These are phyloP conservation scores for Saturnispora saitoi DNA, from an alignment of 805 yeast genomes.

Conservation along the genomic window DNA sequence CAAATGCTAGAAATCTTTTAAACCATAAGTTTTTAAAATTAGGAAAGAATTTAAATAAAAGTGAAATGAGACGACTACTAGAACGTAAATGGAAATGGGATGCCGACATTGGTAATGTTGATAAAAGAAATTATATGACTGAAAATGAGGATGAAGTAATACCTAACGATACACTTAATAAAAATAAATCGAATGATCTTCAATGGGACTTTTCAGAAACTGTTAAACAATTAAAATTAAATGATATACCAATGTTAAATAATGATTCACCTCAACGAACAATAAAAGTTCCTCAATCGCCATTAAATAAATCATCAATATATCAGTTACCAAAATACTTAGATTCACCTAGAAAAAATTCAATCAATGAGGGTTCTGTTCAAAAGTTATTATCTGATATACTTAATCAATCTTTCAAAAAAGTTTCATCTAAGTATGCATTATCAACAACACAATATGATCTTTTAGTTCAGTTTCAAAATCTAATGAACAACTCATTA, in stretches of 20 bases:
- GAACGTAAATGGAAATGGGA: slow-evolving; percentile 38
- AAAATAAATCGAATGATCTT: background rate
- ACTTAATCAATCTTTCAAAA: slow-evolving; percentile 34
- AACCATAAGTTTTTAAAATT: slow-evolving; percentile 52
- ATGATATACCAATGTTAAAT: slow-evolving; percentile 1
- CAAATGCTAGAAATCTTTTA: slow-evolving; percentile 52
- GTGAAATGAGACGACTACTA: slow-evolving; percentile 32
- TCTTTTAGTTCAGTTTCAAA: slow-evolving; percentile 32
- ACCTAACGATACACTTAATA: background rate
- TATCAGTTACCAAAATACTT: slow-evolving; percentile 1
- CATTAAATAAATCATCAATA: slow-evolving; percentile 2
- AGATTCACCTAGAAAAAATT: slow-evolving; percentile 11
- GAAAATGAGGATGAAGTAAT: background rate
- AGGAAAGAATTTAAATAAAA: slow-evolving; percentile 29
- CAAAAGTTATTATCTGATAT: slow-evolving; percentile 29
- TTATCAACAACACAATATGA: slow-evolving; percentile 49
- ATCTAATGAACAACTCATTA: slow-evolving; percentile 25
- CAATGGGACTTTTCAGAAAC: slow-evolving; percentile 1
- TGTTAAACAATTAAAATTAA: background rate
- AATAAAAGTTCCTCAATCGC: slow-evolving; percentile 18
- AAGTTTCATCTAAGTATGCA: slow-evolving; percentile 40
- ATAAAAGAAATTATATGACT: slow-evolving; percentile 29
- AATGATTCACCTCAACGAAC: slow-evolving; percentile 6
- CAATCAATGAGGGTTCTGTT: slow-evolving; percentile 11
- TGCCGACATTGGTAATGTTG: slow-evolving; percentile 24